Conservation (phyloP, 306 rosid genomes). For the Pyrus betulifolia region DNA sequence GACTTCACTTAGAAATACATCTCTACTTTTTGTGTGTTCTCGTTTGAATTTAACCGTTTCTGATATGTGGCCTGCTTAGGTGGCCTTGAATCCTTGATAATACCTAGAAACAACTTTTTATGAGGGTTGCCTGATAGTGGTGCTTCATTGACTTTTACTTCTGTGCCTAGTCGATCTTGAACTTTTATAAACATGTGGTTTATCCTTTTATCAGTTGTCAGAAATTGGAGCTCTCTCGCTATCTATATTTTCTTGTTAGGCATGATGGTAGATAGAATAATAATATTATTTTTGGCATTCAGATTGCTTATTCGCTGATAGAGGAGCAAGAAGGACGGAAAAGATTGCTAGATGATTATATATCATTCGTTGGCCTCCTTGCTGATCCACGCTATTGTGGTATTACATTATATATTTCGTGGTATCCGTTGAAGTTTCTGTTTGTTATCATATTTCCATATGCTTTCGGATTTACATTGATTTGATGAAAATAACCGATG, state of each 20-base stretch:
- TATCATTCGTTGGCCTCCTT: conserved; percentile 92
- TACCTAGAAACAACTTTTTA: background rate
- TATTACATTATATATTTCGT: conserved; percentile 41
- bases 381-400: conserved; percentile 97
- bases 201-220: background rate
- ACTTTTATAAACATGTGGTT: background rate
- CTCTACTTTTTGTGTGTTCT: background rate
- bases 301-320: conserved; percentile 87
- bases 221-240: background rate
- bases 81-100: background rate
- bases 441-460: background rate
- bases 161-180: background rate
- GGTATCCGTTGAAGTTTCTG: conserved; percentile 38
- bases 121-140: background rate
- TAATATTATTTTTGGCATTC: conserved; percentile 15
- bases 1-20: background rate
- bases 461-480: background rate
- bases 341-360: conserved; percentile 52
- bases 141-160: background rate
- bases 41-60: background rate
- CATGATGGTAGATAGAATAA: background rate
- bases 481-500: background rate
- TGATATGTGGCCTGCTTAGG: background rate
- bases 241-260: background rate
- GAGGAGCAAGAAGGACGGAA: conserved; percentile 93